These are phyloP conservation scores for Trichoderma sp. DNA, from an alignment of 2,329 filamentous ascomycete species.

Conservation along the genomic window DNA sequence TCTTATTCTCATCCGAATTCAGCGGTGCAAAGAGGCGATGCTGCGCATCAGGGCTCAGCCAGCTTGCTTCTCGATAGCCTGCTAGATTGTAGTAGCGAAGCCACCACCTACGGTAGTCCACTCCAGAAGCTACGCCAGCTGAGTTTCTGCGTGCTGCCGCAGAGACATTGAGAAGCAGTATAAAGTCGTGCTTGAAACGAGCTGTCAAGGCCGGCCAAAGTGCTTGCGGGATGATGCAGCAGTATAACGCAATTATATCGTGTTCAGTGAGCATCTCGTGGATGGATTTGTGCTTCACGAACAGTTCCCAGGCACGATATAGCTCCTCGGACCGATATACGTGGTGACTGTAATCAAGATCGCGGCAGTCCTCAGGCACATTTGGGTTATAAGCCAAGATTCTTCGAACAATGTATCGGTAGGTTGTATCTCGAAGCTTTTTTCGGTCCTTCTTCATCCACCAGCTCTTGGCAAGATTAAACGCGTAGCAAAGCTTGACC, in stretches of 20 bases:
- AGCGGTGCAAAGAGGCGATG: not conserved
- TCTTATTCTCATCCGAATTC: not conserved
- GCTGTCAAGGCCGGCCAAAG: slow-evolving; percentile 30
- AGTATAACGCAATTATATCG: slow-evolving; percentile 28
- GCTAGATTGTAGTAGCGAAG: slow-evolving; percentile 23
- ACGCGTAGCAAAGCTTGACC: slow-evolving; percentile 31
- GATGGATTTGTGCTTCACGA: not conserved
- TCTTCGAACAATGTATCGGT: slow-evolving; percentile 34
- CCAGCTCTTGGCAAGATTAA: slow-evolving; percentile 29
- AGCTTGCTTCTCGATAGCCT: slow-evolving; percentile 28
- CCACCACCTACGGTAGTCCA: slow-evolving; percentile 28
- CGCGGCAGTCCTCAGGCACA: slow-evolving; percentile 32
- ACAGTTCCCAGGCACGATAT: slow-evolving; percentile 33
- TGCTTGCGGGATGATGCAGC: slow-evolving; percentile 24
- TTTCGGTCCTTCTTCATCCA: slow-evolving; percentile 31
- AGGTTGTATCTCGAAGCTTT: slow-evolving; percentile 31
- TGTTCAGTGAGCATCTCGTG: not conserved
- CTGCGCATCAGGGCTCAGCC: slow-evolving; percentile 3
- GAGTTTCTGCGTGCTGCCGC: not conserved
- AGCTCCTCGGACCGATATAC: slow-evolving; percentile 36
- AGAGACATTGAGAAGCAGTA: slow-evolving; percentile 19
- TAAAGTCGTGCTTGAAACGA: slow-evolving; percentile 28
- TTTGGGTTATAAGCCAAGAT: slow-evolving; percentile 35
- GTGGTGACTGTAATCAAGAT: slow-evolving; percentile 30
- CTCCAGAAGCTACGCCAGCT: slow-evolving; percentile 6